A percentile compares a stretch with the other conserved stretches of the same genome.
Conservation (phyloP, 148 eudicot genomes). For the Rhododendron molle region DNA sequence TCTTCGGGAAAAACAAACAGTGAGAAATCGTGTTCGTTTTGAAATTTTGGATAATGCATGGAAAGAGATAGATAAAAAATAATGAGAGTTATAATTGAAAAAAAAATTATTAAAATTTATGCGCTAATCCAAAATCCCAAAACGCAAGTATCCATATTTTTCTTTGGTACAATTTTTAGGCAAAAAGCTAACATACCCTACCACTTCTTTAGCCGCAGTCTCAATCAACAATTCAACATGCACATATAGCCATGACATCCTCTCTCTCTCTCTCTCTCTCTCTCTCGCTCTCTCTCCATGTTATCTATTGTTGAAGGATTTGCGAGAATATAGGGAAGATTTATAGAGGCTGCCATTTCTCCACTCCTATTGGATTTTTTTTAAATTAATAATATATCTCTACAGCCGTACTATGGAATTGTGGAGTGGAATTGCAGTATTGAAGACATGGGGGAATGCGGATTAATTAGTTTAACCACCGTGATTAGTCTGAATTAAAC, state of each 20-base stretch:
- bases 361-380: background rate
- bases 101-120: too few species aligned
- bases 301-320: background rate
- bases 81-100: too few species aligned
- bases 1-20: too few species aligned
- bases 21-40: too few species aligned
- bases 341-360: constrained; percentile 1
- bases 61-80: too few species aligned
- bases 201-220: background rate
- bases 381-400: background rate
- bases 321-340: background rate
- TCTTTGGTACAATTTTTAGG: background rate
- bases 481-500: background rate
- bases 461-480: background rate
- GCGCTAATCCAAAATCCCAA: too few species aligned
- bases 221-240: constrained; percentile 3
- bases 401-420: background rate
- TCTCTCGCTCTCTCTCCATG: background rate
- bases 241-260: background rate
- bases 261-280: background rate
- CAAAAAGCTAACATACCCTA: background rate
- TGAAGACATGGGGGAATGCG: background rate
- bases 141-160: background rate
- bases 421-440: background rate
- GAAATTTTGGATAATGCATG: too few species aligned